Evolutionary conservation across 345 rosid species (phyloP), one percentile per base, ranked within the genome.

Genomic region (Camelina hispida): DNA sequence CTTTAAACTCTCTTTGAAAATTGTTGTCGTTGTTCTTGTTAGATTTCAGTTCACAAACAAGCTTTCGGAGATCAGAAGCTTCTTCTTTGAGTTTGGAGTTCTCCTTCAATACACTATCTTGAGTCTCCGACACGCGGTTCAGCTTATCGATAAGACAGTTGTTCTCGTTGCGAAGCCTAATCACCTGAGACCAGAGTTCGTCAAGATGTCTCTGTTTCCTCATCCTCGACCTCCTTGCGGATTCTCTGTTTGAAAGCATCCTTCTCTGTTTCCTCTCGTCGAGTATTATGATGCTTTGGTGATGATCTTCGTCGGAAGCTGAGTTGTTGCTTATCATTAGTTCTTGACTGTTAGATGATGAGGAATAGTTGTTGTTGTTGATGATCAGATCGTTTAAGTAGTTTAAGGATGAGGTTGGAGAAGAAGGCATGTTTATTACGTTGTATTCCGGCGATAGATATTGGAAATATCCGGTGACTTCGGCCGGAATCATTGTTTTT

Each of bases 181-280:
- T 59, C 6, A 90, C 95, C 61, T 90, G 97, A 60, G 97, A 80
- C 89, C 88, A 85, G 4, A 94, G 89, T 69, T 94, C 98, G 54
- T 93, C 97, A 25, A 93, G 88, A 85, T 93, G 97, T 81, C 81
- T 89, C 79, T 94, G 98, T 68, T 94, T 94, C 82, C 98, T 80
- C 97, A 91, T 91, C 86, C 98, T 75, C 1, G 98, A 94, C 71
- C 98, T 81, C 5, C 98, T 84, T 3, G 97, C 98, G 0, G 98
- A 94, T 77, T 94, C 98, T 77, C 98, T 81, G 69, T 94, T 94
- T 2, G 98, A 94, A 66, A 94, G 87, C 98, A 90, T 94, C 82
- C 98, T 84, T 57, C 97, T 78, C 66, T 86, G 89, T 82, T 85
- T 91, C 95, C 97, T 85, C 70, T 94, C 96, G n/a, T 94, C 89